phyloP scores from a whole-genome alignment of 2,329 filamentous ascomycete species.

The Fusarium euwallaceae region DNA sequence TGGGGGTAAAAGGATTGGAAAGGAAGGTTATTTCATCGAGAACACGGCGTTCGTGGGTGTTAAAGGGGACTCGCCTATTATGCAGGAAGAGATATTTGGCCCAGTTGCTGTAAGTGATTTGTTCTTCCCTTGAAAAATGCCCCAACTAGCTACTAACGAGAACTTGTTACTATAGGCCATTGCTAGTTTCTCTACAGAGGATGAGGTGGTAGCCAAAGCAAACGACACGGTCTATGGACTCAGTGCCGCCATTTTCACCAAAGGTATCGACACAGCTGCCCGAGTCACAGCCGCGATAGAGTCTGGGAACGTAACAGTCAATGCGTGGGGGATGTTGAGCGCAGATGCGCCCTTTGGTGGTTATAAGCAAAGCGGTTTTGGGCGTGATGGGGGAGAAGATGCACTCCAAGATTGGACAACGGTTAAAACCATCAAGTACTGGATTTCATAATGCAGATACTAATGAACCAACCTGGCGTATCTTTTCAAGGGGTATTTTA shows the following conservation, averaged over 20 bases:
- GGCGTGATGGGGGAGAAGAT: not conserved
- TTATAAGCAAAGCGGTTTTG: not conserved
- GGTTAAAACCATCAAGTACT: not conserved
- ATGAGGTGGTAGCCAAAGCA: not conserved
- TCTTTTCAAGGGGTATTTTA: too few species aligned
- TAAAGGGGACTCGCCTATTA: not conserved
- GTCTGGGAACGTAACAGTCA: not conserved
- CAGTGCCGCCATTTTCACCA: not conserved
- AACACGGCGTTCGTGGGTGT: not conserved
- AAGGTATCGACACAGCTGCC: not conserved
- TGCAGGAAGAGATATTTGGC: not conserved
- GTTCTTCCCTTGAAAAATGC: not conserved
- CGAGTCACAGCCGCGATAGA: not conserved
- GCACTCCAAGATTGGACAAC: not conserved
- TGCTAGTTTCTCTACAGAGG: not conserved
- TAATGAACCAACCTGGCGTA: too few species aligned
- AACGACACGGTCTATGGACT: not conserved
- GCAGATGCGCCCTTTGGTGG: not conserved
- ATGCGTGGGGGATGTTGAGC: not conserved
- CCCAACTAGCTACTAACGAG: too few species aligned
- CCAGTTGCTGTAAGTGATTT: not conserved
- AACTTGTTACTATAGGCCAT: not conserved
- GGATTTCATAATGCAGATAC: too few species aligned
- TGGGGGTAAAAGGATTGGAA: too few species aligned
- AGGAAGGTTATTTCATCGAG: too few species aligned